These are phyloP conservation scores for Cucumis melo DNA, from an alignment of 306 rosid species.

Conservation along the genomic window DNA sequence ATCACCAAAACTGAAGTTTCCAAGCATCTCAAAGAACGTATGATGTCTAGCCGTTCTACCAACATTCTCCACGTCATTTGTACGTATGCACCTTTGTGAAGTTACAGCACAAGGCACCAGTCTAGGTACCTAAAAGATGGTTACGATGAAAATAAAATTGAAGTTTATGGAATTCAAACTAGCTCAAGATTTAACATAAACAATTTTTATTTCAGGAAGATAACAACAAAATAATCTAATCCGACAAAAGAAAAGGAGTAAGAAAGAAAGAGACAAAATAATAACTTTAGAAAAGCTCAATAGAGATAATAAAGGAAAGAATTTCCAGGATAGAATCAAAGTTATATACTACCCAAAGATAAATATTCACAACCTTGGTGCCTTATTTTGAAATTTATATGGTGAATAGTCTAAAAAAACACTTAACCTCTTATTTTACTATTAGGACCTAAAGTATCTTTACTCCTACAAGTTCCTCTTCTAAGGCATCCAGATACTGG, in stretches of 20 bases:
- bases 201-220: neutral
- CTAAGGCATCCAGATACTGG: neutral
- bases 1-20: conserved; percentile 94
- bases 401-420: neutral
- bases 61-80: conserved; percentile 81
- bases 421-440: neutral
- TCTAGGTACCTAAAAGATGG: conserved; percentile 39
- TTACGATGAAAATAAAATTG: conserved; percentile 2
- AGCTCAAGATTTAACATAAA: neutral
- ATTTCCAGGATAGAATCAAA: neutral
- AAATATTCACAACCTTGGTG: neutral
- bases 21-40: conserved; percentile 94
- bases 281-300: neutral
- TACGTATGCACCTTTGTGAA: conserved; percentile 80
- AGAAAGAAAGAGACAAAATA: neutral
- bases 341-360: neutral
- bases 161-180: neutral
- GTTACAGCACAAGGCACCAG: conserved; percentile 71
- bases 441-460: neutral
- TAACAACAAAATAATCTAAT: neutral
- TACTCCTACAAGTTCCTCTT: neutral
- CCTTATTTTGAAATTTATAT: neutral
- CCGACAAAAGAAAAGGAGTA: neutral
- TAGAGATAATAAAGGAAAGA: neutral
- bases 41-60: conserved; percentile 84